phyloP scores from a whole-genome alignment of 306 rosid species.

The Aeschynomene evenia region DNA sequence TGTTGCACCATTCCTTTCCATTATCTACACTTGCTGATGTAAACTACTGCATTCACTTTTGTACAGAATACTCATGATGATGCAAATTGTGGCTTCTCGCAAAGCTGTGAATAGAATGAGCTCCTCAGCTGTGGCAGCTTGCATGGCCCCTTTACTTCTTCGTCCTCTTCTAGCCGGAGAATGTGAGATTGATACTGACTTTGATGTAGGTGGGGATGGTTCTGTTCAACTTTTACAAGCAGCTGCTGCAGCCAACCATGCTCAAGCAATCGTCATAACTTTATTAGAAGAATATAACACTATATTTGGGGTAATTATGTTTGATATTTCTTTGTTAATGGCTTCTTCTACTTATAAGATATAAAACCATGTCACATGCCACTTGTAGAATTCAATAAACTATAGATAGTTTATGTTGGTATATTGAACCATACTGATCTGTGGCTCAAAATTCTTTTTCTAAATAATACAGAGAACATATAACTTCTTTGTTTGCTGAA shows the following conservation, averaged over 20 bases:
- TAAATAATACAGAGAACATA: neutral
- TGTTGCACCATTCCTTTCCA: conserved; percentile 1
- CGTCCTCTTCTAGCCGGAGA: conserved; percentile 95
- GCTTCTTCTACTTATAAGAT: conserved; percentile 26
- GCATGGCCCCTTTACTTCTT: conserved; percentile 98
- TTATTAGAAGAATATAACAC: conserved; percentile 76
- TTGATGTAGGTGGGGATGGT: conserved; percentile 87
- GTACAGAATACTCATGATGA: conserved; percentile 83
- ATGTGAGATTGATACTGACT: conserved; percentile 85
- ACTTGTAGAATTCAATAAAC: neutral
- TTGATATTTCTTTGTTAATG: conserved; percentile 13
- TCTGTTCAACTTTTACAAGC: conserved; percentile 89
- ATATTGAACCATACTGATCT: conserved; percentile 3
- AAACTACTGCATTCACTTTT: conserved; percentile 23
- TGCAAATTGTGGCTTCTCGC: conserved; percentile 74
- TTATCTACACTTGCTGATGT: neutral
- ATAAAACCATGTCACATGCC: neutral
- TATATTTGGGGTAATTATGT: conserved; percentile 68
- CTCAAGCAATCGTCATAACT: conserved; percentile 88
- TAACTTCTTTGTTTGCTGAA: conserved; percentile 16
- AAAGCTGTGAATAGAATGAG: conserved; percentile 88
- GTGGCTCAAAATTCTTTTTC: neutral
- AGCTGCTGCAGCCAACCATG: conserved; percentile 98
- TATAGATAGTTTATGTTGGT: conserved; percentile 9
- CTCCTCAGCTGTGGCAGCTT: conserved; percentile 95